Percentiles rank a stretch among this genome's conserved stretches.
These are phyloP conservation scores for Skeletonema potamos DNA, from an alignment of 108 stramenopile species.

Conservation along the genomic window DNA sequence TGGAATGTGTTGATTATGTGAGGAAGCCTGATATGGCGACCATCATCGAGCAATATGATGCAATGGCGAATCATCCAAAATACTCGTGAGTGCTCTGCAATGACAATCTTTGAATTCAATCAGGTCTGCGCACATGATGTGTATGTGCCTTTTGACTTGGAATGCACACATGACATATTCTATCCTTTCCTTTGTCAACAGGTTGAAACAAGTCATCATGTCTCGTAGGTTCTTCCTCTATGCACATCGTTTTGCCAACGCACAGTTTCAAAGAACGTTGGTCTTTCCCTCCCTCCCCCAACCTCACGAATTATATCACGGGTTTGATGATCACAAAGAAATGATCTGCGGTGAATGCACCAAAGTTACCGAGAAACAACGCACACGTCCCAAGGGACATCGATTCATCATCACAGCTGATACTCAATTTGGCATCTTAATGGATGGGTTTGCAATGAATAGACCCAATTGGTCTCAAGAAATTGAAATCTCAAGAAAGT, in stretches of 20 bases:
- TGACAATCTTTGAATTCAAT: too few relatives aligned
- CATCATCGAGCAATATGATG: conserved; percentile 17
- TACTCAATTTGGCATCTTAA: conserved; percentile 33
- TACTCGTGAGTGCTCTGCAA: conserved; percentile 16
- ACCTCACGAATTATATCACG: conserved; percentile 7
- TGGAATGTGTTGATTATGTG: conserved; percentile 9
- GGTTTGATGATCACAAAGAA: not conserved
- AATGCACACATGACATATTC: too few relatives aligned
- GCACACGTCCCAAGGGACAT: conserved; percentile 23
- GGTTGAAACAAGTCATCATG: conserved; percentile 17
- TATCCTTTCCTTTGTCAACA: not conserved
- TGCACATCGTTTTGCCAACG: conserved; percentile 12
- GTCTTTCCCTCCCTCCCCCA: conserved; percentile 16
- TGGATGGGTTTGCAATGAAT: conserved; percentile 36
- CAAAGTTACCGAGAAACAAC: conserved; percentile 12
- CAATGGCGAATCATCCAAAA: conserved; percentile 26
- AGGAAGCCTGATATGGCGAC: conserved; percentile 19
- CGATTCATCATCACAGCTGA: conserved; percentile 36
- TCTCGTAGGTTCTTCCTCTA: conserved; percentile 27
- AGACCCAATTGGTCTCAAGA: conserved; percentile 22
- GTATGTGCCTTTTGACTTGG: too few relatives aligned
- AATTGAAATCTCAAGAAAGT: conserved; percentile 26
- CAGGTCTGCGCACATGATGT: too few relatives aligned
- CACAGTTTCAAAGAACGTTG: conserved; percentile 12
- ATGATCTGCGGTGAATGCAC: conserved; percentile 15